Evolutionary conservation across 1,139 yeast species (phyloP).

Genomic region (Meyerozyma athensensis): DNA sequence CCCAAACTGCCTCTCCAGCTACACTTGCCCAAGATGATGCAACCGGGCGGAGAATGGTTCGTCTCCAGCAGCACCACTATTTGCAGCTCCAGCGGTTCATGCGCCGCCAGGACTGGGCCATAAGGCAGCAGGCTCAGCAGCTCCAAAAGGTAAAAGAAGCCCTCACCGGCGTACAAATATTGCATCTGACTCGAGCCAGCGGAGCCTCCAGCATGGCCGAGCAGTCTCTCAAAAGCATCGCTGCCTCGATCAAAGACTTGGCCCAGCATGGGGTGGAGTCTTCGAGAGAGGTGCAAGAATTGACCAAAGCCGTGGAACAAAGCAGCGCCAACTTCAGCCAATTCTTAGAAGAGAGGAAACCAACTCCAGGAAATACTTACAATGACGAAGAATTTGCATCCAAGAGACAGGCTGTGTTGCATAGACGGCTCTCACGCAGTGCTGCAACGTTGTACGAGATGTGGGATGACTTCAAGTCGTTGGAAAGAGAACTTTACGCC

Average conservation of each 20-base stretch:
- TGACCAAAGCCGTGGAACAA: not conserved
- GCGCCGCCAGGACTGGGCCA: conserved; percentile 17
- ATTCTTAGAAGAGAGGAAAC: not conserved
- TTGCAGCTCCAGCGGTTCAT: conserved; percentile 16
- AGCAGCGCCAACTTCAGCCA: not conserved
- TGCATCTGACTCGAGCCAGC: conserved; percentile 15
- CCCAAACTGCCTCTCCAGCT: not conserved
- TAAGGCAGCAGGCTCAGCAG: conserved; percentile 17
- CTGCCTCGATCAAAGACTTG: not conserved
- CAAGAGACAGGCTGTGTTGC: conserved; percentile 19
- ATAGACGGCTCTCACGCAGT: conserved; percentile 28
- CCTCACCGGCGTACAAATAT: conserved; percentile 18
- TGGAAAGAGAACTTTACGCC: conserved; percentile 25
- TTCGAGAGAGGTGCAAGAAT: not conserved
- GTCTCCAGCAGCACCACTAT: conserved; percentile 10
- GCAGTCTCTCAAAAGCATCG: not conserved
- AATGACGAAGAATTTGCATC: not conserved
- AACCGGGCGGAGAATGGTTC: conserved; percentile 1
- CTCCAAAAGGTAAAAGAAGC: conserved; percentile 18
- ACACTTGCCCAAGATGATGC: conserved; percentile 5
- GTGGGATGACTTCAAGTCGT: conserved; percentile 37
- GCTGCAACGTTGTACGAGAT: conserved; percentile 31
- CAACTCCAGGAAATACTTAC: not conserved
- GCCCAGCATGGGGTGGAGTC: not conserved
- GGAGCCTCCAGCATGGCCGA: not conserved